Base-by-base conservation (phyloP, 495 filamentous ascomycete genomes). In the Achaetomiella virescens region DNA sequence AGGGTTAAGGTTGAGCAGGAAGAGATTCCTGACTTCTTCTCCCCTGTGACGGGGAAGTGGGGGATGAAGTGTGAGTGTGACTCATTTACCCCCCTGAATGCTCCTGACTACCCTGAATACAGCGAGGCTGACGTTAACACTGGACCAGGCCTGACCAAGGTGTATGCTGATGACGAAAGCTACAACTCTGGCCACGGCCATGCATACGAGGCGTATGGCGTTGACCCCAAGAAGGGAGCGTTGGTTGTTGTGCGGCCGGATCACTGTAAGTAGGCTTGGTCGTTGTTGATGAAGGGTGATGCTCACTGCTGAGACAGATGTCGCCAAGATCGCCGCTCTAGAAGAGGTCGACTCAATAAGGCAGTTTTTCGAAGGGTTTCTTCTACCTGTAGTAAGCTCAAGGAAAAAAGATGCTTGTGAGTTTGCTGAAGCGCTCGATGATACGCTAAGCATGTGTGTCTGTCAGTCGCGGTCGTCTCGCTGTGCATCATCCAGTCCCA, bases 91-190 rank as follows among this genome's bases (percentile, higher is more conserved):
- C 24, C 17, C 45, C 24, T 33, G 18, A 5, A 38, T 46, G 10
- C 35, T 3, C 3, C 17, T 48, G 41, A 31, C 27, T 21, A 33
- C 40, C 22, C 55, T 38, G 44, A 33, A 44, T 36, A 7, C 43
- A 20, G 1, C 20, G 8, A 17, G 18, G 12, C 20, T 47, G 15
- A 54, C 25, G 15, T 15, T 14, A 15, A 21, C 3, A 4, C 18
- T 8, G 12, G 11, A 6, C 25, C 35, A 84, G 84, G 81, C 57
- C 60, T 84, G 2, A 76, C 82, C 48, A 87, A 87, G 54, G 75
- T 82, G 5, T 88, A 78, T 65, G 78, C 81, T 35, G 85, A 90
- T 53, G 85, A 87, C 48, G 78, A 84, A 51, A 82, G 78, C 65
- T 84, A 86, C 66, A 81, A 86, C 53, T 71, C 74, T 6, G 80